Evolutionary conservation across 768 basidiomycete genomes (phyloP), one percentile per base, ranked within the genome.

Genomic region (Leccinum aurantiacum): DNA sequence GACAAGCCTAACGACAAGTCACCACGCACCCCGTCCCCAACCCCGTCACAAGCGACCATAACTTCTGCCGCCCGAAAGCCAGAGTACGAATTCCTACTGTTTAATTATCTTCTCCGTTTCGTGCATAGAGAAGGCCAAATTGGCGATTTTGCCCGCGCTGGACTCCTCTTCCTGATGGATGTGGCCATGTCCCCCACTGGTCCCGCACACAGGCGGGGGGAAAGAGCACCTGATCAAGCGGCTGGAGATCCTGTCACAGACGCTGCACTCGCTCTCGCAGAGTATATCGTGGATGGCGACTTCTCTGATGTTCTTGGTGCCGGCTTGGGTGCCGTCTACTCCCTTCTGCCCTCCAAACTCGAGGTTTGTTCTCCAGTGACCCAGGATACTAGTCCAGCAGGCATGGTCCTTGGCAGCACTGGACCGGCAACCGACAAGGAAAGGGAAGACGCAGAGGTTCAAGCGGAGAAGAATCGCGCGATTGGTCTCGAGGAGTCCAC

Each of bases 231-330:
- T 19, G 64, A 68, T 24, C 55, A 64, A 9, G 19, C 25, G 2
- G 25, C 50, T 22, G 63, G 71, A 19, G 93, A 96, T 70, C 88
- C 94, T 3, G 83, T 93, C 46, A 84, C 84, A 31, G 93, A 95
- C 69, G 92, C 93, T 1, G 90, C 90, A 1, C 79, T 95, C 47
- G 90, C 92, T 8, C 78, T 98, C 41, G 93, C 93, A 19, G 93
- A 95, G 70, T 97, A 93, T 70, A 91, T 98, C 54, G 82, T 97
- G 17, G 93, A 96, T 68, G 93, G 95, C n/a, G 96, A 98, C 74
- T 96, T 97, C 72, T 93, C 94, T n/a, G 95, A 98, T 63, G 96
- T 98, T 11, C 84, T 98, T 50, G 93, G 89, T 17, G 96, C 96
- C 3, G 94, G 95, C 15, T 73, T 98, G 11, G 89, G 93, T 4